These are phyloP conservation scores for Sclerotiophoma versabilis DNA, from an alignment of 2,329 filamentous ascomycete genomes.

Conservation along the genomic window DNA sequence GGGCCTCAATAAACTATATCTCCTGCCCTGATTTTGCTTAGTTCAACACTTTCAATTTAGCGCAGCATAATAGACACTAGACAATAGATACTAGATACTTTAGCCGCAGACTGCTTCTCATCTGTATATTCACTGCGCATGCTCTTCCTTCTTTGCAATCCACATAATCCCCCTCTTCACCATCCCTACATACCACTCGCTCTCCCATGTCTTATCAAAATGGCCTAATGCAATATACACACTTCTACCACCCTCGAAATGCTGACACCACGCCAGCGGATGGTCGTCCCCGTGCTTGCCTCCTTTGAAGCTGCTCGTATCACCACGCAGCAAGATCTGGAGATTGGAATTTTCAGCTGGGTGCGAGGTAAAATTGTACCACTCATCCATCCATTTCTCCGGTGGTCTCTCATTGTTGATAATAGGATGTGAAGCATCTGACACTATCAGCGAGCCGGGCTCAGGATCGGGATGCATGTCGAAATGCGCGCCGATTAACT, in stretches of 20 bases:
- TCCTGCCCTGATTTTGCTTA: background rate
- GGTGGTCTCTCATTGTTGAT: background rate
- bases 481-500: slow-evolving; percentile 35
- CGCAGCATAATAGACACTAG: background rate
- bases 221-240: slow-evolving; percentile 36
- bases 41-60: background rate
- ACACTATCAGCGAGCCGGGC: slow-evolving; percentile 22
- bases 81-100: background rate
- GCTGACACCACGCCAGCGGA: slow-evolving; percentile 40
- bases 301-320: slow-evolving; percentile 29
- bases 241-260: slow-evolving; percentile 36
- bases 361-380: slow-evolving; percentile 40
- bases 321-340: slow-evolving; percentile 28
- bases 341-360: slow-evolving; percentile 31
- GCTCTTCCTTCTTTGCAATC: slow-evolving; percentile 17
- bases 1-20: slow-evolving; percentile 12
- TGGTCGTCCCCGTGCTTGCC: slow-evolving; percentile 36
- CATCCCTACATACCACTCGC: slow-evolving; percentile 31
- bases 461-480: slow-evolving; percentile 35
- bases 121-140: background rate
- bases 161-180: slow-evolving; percentile 32
- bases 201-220: slow-evolving; percentile 37
- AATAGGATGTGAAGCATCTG: slow-evolving; percentile 1
- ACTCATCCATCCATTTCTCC: slow-evolving; percentile 33
- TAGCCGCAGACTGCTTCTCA: background rate